phyloP scores from a whole-genome alignment of 1,284 basidiomycete species.

The Ceratobasidium sp. region DNA sequence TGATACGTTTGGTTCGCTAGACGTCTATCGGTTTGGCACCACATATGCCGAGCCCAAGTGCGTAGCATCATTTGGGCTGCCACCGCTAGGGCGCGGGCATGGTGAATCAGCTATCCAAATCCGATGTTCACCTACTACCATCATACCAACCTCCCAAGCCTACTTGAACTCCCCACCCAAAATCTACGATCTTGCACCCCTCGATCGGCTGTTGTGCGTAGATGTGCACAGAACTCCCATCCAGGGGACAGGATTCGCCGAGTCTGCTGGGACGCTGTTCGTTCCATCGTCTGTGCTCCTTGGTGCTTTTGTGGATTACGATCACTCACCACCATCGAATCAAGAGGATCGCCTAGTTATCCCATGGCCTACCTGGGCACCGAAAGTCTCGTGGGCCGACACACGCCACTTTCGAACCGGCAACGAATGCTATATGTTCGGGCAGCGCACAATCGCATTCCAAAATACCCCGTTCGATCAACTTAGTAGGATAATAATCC shows the following conservation, averaged over 20 bases:
- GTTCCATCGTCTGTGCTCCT: not conserved
- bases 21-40: constrained; percentile 15
- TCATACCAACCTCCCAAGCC: not conserved
- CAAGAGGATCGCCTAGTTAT: not conserved
- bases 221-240: not conserved
- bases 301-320: not conserved
- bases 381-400: constrained; percentile 24
- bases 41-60: not conserved
- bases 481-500: constrained; percentile 8
- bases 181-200: constrained; percentile 19
- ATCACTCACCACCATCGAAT: not conserved
- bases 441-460: constrained; percentile 19
- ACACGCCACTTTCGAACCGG: constrained; percentile 6
- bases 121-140: constrained; percentile 2
- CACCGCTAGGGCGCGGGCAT: not conserved
- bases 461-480: not conserved
- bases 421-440: constrained; percentile 26
- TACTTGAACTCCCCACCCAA: not conserved
- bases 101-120: constrained; percentile 12
- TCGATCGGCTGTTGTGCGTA: constrained; percentile 19
- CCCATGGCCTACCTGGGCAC: constrained; percentile 24
- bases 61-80: constrained; percentile 21
- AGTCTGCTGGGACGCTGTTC: constrained; percentile 8
- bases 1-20: constrained; percentile 11
- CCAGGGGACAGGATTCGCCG: not conserved